These are phyloP conservation scores for Allomyces arbusculus DNA, from an alignment of 192 early-diverging fungal species.

Conservation along the genomic window DNA sequence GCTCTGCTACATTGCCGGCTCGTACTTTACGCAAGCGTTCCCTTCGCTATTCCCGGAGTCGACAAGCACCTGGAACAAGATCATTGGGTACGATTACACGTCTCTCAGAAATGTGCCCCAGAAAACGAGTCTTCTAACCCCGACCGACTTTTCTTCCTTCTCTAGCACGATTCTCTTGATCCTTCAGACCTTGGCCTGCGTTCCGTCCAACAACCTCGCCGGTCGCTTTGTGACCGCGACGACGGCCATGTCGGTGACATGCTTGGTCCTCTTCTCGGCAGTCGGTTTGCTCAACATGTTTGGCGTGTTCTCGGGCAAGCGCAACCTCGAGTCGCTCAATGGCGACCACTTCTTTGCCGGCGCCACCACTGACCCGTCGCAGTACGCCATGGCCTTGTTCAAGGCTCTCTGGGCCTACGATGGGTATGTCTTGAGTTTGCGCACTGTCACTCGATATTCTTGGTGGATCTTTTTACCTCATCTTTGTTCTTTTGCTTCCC, in stretches of 20 bases:
- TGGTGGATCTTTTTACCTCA: no score
- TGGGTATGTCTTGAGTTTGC: neutral
- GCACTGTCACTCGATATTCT: no score
- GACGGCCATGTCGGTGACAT: neutral
- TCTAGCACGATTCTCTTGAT: neutral
- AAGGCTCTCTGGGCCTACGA: neutral
- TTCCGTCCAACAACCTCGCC: neutral
- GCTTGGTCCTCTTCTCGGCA: neutral
- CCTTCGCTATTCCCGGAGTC: neutral
- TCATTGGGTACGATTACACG: neutral
- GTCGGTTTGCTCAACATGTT: neutral
- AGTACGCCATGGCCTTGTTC: neutral
- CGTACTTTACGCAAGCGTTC: neutral
- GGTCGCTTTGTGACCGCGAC: neutral
- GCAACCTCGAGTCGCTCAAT: neutral
- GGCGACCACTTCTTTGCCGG: neutral
- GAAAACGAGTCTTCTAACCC: no score
- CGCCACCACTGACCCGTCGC: neutral
- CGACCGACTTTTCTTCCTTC: no score
- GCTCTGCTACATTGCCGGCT: neutral
- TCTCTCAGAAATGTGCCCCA: no score
- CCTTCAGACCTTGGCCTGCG: neutral
- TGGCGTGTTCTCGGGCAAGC: neutral
- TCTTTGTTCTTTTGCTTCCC: no score
- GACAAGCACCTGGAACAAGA: neutral